Base-by-base conservation (phyloP, 1,284 basidiomycete species). In the Ustilago xerochloae region DNA sequence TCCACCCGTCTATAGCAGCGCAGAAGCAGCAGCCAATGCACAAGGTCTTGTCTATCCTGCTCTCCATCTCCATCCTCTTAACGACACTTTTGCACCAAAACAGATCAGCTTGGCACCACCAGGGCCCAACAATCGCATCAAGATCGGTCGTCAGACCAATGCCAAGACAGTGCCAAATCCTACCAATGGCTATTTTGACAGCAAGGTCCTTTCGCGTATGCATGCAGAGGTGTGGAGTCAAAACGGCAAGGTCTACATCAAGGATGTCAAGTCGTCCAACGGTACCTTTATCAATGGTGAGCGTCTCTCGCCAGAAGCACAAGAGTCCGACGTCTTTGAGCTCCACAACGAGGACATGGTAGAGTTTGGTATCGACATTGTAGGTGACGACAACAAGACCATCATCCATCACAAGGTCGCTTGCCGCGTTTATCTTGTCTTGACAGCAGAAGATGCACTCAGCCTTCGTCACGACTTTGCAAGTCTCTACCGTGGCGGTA, bases 141-240 rank as follows among this genome's bases (percentile, higher is more conserved):
- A 98, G 89, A 96, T 99, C 82, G 96, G 97, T n/a, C 88, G 95
- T 60, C 96, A 99, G 86, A 99, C 95, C 24, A 98, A 96, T 85
- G 91, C 91, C 69, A 97, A 97, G 88, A 97, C 94, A 0, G 90
- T 93, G 28, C 97, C 97, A 7, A 93, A 92, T 16, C 94, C 97
- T 81, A 88, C 92, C 80, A 99, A 99, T 83, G 96, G 94, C 16
- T 99, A 92, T 87, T 98, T 99, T 84, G 96, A 99, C 87, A 93
- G 91, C 54, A 98, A 99, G 85, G 96, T 98, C 1, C 88, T 99
- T 70, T 94, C 92, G 78, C 88, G 96, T 68, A 93, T 93, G 86
- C 97, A 99, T 85, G 97, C 96, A 22, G 95, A 99, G 87, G 93
- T 99, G 10, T 99, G 96, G 96, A 92, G 93, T 86, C 93, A 97